A percentile compares a stretch with the other conserved stretches of the same genome.
phyloP scores from a whole-genome alignment of 306 rosid genomes.

The Corylus heterophylla region DNA sequence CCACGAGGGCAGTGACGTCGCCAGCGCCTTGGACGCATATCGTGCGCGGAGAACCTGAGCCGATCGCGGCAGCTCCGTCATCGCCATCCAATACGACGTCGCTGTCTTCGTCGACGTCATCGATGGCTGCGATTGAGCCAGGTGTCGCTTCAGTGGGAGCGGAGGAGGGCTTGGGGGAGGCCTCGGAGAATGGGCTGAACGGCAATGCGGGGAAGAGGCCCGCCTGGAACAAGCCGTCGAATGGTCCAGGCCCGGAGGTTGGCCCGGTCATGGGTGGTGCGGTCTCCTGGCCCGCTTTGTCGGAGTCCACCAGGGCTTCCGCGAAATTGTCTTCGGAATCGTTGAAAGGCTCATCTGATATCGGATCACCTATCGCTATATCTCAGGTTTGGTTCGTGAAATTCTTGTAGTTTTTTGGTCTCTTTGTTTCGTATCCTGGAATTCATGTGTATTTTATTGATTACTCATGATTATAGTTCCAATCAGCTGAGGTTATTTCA shows the following conservation, averaged over 20 bases:
- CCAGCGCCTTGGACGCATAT: conserved; percentile 59
- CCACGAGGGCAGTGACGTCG: conserved; percentile 12
- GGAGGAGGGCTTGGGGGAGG: conserved; percentile 47
- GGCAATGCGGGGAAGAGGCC: conserved; percentile 57
- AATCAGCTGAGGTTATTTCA: neutral
- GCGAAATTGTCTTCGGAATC: conserved; percentile 55
- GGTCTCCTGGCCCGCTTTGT: conserved; percentile 68
- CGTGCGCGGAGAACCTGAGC: conserved; percentile 64
- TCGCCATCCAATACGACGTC: conserved; percentile 19
- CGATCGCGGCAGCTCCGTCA: conserved; percentile 36
- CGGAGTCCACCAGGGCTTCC: conserved; percentile 56
- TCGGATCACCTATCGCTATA: conserved; percentile 41
- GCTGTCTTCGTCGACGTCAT: neutral
- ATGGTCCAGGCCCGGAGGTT: conserved; percentile 49
- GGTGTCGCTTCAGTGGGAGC: neutral
- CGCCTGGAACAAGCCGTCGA: conserved; percentile 73
- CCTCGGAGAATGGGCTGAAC: conserved; percentile 34
- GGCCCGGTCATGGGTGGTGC: conserved; percentile 73
- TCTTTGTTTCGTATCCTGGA: neutral
- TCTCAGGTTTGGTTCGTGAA: conserved; percentile 57
- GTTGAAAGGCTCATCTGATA: conserved; percentile 50
- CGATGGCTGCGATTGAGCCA: conserved; percentile 38
- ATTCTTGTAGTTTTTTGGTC: neutral
- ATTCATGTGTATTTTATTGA: neutral
- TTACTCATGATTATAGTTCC: conserved; percentile 1